Conservation (phyloP, 116 monocot species). For the Iris pallida region DNA sequence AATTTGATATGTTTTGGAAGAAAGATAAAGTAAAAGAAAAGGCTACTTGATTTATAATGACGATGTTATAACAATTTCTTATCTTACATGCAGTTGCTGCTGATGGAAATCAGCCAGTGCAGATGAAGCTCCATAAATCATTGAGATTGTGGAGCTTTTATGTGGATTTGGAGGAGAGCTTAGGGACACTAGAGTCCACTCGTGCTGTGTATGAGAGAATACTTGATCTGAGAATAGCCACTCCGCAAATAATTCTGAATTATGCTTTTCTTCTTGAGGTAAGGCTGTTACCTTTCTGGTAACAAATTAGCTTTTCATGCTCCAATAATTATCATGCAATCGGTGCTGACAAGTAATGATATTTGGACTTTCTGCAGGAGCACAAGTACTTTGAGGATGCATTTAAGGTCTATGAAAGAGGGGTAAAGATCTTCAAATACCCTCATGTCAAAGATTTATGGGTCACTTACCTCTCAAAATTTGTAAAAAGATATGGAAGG, state of each 20-base stretch:
- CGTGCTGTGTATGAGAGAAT: conserved; percentile 89
- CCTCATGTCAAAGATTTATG: conserved; percentile 97
- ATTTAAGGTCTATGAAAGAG: conserved; percentile 99
- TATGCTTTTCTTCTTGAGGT: conserved; percentile 97
- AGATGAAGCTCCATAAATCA: conserved; percentile 91
- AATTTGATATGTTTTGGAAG: too few species aligned
- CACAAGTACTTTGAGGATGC: conserved; percentile 97
- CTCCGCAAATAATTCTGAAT: conserved; percentile 91
- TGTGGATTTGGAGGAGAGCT: conserved; percentile 92
- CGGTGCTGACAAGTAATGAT: not conserved
- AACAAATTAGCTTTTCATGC: not conserved
- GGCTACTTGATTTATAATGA: too few species aligned
- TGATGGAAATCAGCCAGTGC: conserved; percentile 89
- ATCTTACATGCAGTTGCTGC: conserved; percentile 62
- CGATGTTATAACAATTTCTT: not conserved
- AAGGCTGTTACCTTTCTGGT: not conserved
- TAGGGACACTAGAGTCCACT: conserved; percentile 80
- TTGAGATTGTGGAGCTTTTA: conserved; percentile 91
- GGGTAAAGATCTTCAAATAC: conserved; percentile 96
- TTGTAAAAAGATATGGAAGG: conserved; percentile 92
- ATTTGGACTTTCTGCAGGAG: conserved; percentile 37
- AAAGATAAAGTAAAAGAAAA: too few species aligned
- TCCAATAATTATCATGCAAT: not conserved
- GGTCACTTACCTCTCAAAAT: conserved; percentile 92
- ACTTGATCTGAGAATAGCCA: conserved; percentile 92